These are phyloP conservation scores for Chlorella vulgaris DNA, from an alignment of 139 green algal species.

Conservation along the genomic window DNA sequence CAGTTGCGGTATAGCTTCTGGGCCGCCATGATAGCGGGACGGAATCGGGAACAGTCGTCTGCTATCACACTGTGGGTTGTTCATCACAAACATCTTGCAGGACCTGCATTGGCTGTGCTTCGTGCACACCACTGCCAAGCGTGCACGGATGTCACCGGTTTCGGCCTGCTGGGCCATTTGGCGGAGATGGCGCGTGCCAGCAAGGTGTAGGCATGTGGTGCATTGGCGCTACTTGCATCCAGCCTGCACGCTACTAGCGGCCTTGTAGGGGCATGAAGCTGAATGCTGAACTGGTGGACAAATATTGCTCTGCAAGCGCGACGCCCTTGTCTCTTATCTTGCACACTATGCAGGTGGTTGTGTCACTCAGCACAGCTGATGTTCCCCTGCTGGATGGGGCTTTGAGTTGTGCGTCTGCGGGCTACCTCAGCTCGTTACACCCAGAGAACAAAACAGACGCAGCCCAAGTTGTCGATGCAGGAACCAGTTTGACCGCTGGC, in stretches of 20 bases:
- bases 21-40: no score
- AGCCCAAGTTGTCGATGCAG: conserved; percentile 30
- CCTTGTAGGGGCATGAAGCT: no score
- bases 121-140: conserved; percentile 55
- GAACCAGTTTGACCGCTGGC: neutral
- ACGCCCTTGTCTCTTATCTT: neutral
- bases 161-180: conserved; percentile 88
- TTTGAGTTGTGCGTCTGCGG: conserved; percentile 40
- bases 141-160: conserved; percentile 94
- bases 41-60: neutral
- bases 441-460: conserved; percentile 57
- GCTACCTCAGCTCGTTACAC: conserved; percentile 69
- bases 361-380: conserved; percentile 25
- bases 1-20: neutral
- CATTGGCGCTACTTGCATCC: neutral
- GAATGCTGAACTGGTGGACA: no score
- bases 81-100: neutral
- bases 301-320: neutral
- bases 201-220: conserved; percentile 33
- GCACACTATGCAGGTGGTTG: conserved; percentile 1
- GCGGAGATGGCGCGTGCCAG: conserved; percentile 73
- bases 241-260: no score
- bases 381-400: conserved; percentile 74
- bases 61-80: neutral
- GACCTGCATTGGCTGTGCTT: conserved; percentile 56